Conservation (phyloP, 495 filamentous ascomycete species). For the Tuber microsphaerosporum region DNA sequence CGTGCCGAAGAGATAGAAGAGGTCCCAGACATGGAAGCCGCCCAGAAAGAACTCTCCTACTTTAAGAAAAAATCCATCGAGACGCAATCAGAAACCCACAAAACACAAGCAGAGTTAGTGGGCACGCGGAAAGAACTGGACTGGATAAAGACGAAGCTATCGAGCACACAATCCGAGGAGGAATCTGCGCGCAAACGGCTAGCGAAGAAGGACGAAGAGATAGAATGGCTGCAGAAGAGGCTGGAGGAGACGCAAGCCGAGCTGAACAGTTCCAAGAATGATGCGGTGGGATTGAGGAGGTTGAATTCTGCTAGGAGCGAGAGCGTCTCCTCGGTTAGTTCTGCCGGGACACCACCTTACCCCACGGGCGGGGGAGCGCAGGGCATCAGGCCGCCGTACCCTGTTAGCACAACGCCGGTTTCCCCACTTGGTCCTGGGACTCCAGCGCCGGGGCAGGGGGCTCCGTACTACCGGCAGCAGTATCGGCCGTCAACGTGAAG, state of each 20-base stretch:
- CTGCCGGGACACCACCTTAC: not conserved
- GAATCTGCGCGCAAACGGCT: not conserved
- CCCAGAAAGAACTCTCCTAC: slow-evolving; percentile 9
- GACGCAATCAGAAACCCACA: slow-evolving; percentile 1
- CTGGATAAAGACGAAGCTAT: slow-evolving; percentile 1
- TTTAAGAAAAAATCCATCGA: slow-evolving; percentile 17
- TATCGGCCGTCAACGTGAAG: not conserved
- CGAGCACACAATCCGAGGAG: not conserved
- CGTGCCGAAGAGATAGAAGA: slow-evolving; percentile 7
- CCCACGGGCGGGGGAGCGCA: not conserved
- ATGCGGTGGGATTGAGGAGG: not conserved
- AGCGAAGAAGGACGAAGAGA: not conserved
- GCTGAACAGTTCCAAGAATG: not conserved
- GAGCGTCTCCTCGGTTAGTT: not conserved
- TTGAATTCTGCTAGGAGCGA: not conserved
- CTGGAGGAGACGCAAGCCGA: slow-evolving; percentile 10
- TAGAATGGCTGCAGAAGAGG: slow-evolving; percentile 5
- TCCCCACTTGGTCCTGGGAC: not conserved
- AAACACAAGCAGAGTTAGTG: slow-evolving; percentile 8
- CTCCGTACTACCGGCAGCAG: not conserved
- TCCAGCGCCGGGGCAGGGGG: not conserved
- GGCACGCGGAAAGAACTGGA: not conserved
- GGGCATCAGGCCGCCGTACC: not conserved
- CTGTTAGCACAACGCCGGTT: not conserved
- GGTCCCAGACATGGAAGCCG: slow-evolving; percentile 11